phyloP scores from a whole-genome alignment of 2,329 filamentous ascomycete species.

The Xylariaceae sp. region DNA sequence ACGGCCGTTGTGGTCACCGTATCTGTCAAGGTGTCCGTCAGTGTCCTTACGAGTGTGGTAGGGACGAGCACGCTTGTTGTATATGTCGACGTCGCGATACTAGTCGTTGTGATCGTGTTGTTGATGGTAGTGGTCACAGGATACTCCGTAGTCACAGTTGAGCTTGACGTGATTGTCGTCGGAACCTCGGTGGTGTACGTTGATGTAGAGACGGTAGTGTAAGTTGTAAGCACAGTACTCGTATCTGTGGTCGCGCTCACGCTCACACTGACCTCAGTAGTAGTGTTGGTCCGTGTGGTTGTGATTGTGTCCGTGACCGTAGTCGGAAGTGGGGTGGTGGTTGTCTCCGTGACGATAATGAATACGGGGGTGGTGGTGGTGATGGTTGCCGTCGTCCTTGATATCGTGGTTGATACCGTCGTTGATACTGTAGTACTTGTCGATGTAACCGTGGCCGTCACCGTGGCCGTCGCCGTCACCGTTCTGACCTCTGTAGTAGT shows the following conservation, averaged over 20 bases:
- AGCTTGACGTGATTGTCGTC: slow-evolving; percentile 9
- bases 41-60: slow-evolving; percentile 14
- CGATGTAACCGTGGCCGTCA: background rate
- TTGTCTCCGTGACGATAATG: slow-evolving; percentile 1
- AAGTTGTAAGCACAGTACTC: slow-evolving; percentile 5
- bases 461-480: background rate
- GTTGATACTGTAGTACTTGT: slow-evolving; percentile 1
- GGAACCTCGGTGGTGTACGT: slow-evolving; percentile 16
- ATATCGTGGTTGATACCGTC: background rate
- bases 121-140: slow-evolving; percentile 11
- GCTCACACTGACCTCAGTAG: background rate
- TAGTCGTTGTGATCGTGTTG: slow-evolving; percentile 19
- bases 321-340: background rate
- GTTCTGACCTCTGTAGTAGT: slow-evolving; percentile 1
- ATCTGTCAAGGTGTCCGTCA: slow-evolving; percentile 13
- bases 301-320: slow-evolving; percentile 5
- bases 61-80: slow-evolving; percentile 18
- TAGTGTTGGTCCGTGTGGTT: slow-evolving; percentile 4
- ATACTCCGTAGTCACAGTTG: slow-evolving; percentile 6
- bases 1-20: slow-evolving; percentile 14
- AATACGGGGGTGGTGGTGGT: slow-evolving; percentile 1
- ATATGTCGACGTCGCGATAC: slow-evolving; percentile 21
- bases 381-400: slow-evolving; percentile 5
- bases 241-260: background rate
- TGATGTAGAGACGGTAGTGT: slow-evolving; percentile 1